Base-by-base conservation (phyloP, 495 filamentous ascomycete species). In the Hamigera avellanea region DNA sequence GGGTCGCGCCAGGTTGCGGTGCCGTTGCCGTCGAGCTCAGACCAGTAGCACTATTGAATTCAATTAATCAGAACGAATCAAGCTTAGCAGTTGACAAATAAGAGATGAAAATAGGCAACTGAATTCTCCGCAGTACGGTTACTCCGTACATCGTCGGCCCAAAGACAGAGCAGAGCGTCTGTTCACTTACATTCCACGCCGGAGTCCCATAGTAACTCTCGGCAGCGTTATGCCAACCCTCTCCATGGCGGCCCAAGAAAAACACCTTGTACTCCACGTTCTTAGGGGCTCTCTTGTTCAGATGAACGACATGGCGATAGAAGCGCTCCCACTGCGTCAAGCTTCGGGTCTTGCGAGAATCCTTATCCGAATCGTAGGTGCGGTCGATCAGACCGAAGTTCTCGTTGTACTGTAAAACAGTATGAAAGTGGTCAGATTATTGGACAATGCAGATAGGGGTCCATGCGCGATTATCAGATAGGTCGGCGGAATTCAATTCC, bases 1-100 rank as follows among this genome's bases (percentile, higher is more conserved):
- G 85, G 76, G 48, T 93, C 85, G 14, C 57, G 53, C 86, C 84
- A 91, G 44, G 55, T 71, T 8, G 61, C 55, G 2, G 70, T 78
- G 21, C 53, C 63, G 52, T 91, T 83, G 39, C 83, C 83, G 35
- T 78, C 62, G 2, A 78, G 66, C 30, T 71, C 62, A 30, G 80
- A 73, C 76, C 80, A 89, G 61, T 86, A 77, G 57, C 80, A 84
- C 73, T 80, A 26, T 42, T 19, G 33, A 34, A 19, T 25, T 33
- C 39, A 30, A n/a, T n/a, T n/a, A n/a, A n/a, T n/a, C n/a, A n/a
- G n/a, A n/a, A n/a, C n/a, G n/a, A n/a, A n/a, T n/a, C 21, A 9
- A 23, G 21, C 4, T 23, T 23, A 23, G n/a, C n/a, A n/a, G n/a
- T n/a, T n/a, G n/a, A n/a, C n/a, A n/a, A n/a, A n/a, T n/a, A n/a